Evolutionary conservation across 352 stramenopile genomes (phyloP), one percentile per base, ranked within the genome.

Genomic region (Phytophthora sp.): DNA sequence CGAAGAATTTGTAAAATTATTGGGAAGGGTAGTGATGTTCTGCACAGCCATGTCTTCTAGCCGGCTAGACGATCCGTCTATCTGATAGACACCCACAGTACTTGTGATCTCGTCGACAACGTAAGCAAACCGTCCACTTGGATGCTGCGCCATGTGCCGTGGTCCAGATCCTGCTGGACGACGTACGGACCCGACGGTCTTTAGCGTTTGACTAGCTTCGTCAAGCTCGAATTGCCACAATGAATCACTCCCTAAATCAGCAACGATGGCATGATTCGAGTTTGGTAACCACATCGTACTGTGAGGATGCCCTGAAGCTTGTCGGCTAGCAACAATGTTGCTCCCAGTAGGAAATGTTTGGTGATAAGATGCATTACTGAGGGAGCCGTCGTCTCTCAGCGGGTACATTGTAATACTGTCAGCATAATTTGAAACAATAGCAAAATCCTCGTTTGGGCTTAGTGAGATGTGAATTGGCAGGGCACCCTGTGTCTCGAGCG

Each of bases 71-170:
- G 60, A 15, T 5, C 46, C 31, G 48, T 74, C 46, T 34, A 81
- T 59, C 18, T 61, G 23, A 66, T 81, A 82, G 13, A 88, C 82
- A 13, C 68, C 71, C 41, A 89, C 66, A 12, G 69, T 85, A 65
- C 82, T 91, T 26, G 66, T 68, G 3, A 88, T 60, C 54, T 91
- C 77, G 39, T 86, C 62, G 0, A 80, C 53, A 9, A 88, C 77
- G 60, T 87, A 91, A 2, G 63, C 68, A 38, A 76, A 66, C 6
- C 73, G 60, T 30, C 58, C 34, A 1, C 55, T 67, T 2, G 77
- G 69, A 32, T 88, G 74, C 12, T 87, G 44, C 1, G 39, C 62
- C 66, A 87, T 74, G 69, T 87, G 77, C 2, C 76, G 75, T 6
- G 82, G 76, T 23, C 77, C 82, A 4, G 76, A 81, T 27, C 79